These are phyloP conservation scores for Solanum gandarillasii DNA, from an alignment of 257 asterid genomes.

Conservation along the genomic window DNA sequence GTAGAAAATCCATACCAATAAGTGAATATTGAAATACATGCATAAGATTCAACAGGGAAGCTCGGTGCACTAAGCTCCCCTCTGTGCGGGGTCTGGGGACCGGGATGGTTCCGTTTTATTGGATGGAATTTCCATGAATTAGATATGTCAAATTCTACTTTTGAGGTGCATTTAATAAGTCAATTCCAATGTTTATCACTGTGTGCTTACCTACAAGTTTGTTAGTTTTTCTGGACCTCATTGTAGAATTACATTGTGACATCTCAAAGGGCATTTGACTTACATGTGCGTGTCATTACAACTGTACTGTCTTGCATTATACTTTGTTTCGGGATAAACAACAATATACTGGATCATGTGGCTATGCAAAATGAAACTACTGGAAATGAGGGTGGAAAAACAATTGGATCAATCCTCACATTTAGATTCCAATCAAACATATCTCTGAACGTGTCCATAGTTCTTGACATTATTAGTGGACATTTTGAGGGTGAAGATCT, in stretches of 20 bases:
- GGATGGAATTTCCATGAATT: background rate
- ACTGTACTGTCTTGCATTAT: background rate
- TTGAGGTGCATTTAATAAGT: background rate
- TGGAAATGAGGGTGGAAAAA: background rate
- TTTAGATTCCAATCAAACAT: too few species aligned
- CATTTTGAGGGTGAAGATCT: too few species aligned
- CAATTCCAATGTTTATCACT: background rate
- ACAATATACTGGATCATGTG: background rate
- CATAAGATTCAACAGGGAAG: background rate
- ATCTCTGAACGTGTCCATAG: too few species aligned
- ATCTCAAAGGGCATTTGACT: background rate
- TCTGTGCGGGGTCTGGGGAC: background rate
- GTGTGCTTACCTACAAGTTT: background rate
- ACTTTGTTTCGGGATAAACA: background rate
- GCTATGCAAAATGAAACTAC: background rate
- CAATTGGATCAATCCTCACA: background rate
- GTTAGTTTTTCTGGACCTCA: background rate
- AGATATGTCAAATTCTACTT: background rate
- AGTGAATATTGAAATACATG: background rate
- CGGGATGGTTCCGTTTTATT: background rate
- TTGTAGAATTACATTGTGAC: background rate
- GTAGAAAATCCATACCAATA: background rate
- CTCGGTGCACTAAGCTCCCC: background rate
- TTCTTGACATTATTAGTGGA: too few species aligned
- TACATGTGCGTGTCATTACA: background rate